These are phyloP conservation scores for Ascochyta clinopodiicola DNA, from an alignment of 2,329 filamentous ascomycete species.

Conservation along the genomic window DNA sequence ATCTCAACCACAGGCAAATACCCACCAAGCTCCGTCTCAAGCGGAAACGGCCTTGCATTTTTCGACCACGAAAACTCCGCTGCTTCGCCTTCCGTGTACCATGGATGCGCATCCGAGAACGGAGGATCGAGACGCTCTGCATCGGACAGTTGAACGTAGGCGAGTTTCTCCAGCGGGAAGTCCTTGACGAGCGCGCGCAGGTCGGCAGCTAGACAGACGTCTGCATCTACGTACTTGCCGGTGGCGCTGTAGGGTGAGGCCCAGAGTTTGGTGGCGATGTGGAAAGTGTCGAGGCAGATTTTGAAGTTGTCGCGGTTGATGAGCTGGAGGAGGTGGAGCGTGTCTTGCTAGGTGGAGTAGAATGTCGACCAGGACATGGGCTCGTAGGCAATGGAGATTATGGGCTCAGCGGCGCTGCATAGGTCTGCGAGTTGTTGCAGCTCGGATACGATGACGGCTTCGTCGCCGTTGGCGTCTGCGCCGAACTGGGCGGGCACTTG, in stretches of 20 bases:
- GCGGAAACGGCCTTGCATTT: constrained; percentile 16
- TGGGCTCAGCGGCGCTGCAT: constrained; percentile 60
- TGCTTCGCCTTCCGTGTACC: constrained; percentile 12
- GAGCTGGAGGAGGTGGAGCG: constrained; percentile 67
- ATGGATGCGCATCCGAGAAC: constrained; percentile 1
- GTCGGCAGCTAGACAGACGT: neutral
- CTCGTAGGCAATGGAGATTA: constrained; percentile 73
- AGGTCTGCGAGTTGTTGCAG: constrained; percentile 69
- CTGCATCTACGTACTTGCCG: constrained; percentile 17
- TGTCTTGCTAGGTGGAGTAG: constrained; percentile 71
- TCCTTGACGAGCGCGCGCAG: neutral
- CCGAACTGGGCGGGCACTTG: constrained; percentile 20
- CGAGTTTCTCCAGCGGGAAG: neutral
- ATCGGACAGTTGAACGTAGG: neutral
- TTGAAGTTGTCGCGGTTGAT: constrained; percentile 75
- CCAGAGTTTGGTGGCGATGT: constrained; percentile 56
- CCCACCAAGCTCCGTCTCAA: constrained; percentile 16
- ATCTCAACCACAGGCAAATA: constrained; percentile 18
- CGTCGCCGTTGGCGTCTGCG: constrained; percentile 31
- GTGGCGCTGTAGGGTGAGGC: constrained; percentile 13
- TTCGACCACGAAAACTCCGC: constrained; percentile 20
- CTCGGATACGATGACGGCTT: constrained; percentile 62
- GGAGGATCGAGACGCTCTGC: neutral
- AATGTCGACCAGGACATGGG: constrained; percentile 72
- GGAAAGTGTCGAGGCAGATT: constrained; percentile 76